Percentiles rank a stretch among this genome's conserved stretches.
phyloP scores from a whole-genome alignment of 345 rosid genomes.

The Camelina neglecta region DNA sequence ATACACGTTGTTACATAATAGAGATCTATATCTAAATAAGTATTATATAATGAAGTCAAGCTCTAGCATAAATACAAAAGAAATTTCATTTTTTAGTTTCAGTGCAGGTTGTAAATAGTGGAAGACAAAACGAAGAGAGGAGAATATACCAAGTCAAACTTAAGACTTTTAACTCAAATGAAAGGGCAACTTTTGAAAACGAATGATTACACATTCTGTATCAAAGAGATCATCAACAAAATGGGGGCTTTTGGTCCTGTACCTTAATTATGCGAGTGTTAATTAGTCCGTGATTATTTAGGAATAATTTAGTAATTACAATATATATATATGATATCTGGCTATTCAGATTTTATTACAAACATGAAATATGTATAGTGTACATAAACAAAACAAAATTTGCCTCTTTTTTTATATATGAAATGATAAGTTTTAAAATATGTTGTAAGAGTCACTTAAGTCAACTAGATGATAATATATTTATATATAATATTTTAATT shows the following conservation, averaged over 20 bases:
- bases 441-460: conserved; percentile 3
- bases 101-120: conserved; percentile 27
- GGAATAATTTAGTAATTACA: conserved; percentile 3
- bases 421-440: neutral
- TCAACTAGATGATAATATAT: neutral
- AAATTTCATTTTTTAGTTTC: neutral
- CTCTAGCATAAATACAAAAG: conserved; percentile 2
- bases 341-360: neutral
- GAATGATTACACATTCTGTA: conserved; percentile 1
- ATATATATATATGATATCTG: conserved; percentile 4
- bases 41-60: conserved; percentile 34
- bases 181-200: conserved; percentile 28
- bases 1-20: conserved; percentile 46
- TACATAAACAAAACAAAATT: neutral
- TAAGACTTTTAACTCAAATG: conserved; percentile 36
- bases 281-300: conserved; percentile 17
- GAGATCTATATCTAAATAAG: conserved; percentile 17
- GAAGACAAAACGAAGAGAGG: conserved; percentile 7
- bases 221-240: conserved; percentile 15
- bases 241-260: neutral
- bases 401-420: neutral
- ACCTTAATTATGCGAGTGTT: conserved; percentile 3
- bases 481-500: neutral
- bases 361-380: neutral
- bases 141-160: conserved; percentile 39